Base-by-base conservation (phyloP, 2,329 filamentous ascomycete species). In the Sporothrix inflata region DNA sequence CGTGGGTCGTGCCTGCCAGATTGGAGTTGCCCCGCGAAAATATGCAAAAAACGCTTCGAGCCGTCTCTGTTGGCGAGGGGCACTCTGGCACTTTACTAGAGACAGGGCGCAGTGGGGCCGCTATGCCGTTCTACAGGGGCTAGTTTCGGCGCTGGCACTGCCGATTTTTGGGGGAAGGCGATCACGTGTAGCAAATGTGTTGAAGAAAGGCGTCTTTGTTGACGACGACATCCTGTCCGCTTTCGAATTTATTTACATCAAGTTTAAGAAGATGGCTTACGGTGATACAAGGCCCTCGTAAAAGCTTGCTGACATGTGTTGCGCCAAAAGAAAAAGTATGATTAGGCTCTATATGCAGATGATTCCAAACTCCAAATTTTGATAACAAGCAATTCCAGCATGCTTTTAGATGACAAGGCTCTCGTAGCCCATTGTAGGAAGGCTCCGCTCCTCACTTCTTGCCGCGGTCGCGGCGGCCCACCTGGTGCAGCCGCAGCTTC, bases 401-500 rank as follows among this genome's bases (percentile, higher is more conserved):
- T 45, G 38, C 60, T 65, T 63, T 63, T 63, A 21, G 30, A 42
- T 21, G 42, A 24, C 16, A 1, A 53, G 14, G 42, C 14, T 3
- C 19, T 14, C 24, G 11, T 1, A 63, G n/a, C 9, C 38, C 34
- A 14, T 7, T 3, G 38, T 42, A 24, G 60, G 14, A 5, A 24
- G 9, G 12, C 2, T 9, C 9, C 12, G 30, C 1, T 11, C 9
- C 24, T 47, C 16, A 72, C 40, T 79, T 80, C 77, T 84, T 85
- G 65, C 83, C 82, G 72, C 83, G 79, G 75, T 83, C 82, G 73
- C 82, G 80, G 19, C 84, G 82, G 27, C 85, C 85, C 30, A 79
- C 78, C 72, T 87, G 85, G 76, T 87, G 73, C 34, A 84, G 79
- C 83, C 89, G 91, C 77, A 90, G 84, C 80, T 87, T 88, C 83